These are phyloP conservation scores for Leishmania guyanensis DNA, from an alignment of 208 protist species.

Conservation along the genomic window DNA sequence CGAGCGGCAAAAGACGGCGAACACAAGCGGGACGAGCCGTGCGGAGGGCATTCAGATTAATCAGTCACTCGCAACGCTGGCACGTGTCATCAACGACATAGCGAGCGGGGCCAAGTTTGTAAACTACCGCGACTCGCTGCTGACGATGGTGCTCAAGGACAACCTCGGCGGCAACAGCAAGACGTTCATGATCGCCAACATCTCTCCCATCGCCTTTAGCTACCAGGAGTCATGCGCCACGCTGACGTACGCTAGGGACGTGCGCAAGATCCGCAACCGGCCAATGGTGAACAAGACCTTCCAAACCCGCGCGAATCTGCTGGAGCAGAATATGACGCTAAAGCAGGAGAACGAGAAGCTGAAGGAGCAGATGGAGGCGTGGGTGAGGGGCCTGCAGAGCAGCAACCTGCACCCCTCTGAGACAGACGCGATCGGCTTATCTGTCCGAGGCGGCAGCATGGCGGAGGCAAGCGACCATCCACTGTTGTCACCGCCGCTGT, in stretches of 20 bases:
- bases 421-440: not conserved
- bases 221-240: constrained; percentile 77
- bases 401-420: constrained; percentile 4
- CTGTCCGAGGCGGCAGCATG: not conserved
- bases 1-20: constrained; percentile 83
- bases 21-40: constrained; percentile 71
- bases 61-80: constrained; percentile 83
- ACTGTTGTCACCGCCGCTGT: not conserved
- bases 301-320: constrained; percentile 86
- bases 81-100: constrained; percentile 87
- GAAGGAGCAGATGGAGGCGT: constrained; percentile 63
- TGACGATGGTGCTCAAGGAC: constrained; percentile 93
- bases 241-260: constrained; percentile 66
- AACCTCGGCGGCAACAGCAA: constrained; percentile 91
- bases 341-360: constrained; percentile 71
- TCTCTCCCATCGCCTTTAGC: constrained; percentile 78
- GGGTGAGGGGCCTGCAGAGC: constrained; percentile 29
- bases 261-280: constrained; percentile 86
- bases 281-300: constrained; percentile 90
- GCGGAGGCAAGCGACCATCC: not conserved
- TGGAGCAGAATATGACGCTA: constrained; percentile 60
- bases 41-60: constrained; percentile 91
- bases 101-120: constrained; percentile 81
- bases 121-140: constrained; percentile 92
- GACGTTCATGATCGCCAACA: constrained; percentile 93